phyloP scores from a whole-genome alignment of 2,329 filamentous ascomycete genomes.

The Epichloe sp. region DNA sequence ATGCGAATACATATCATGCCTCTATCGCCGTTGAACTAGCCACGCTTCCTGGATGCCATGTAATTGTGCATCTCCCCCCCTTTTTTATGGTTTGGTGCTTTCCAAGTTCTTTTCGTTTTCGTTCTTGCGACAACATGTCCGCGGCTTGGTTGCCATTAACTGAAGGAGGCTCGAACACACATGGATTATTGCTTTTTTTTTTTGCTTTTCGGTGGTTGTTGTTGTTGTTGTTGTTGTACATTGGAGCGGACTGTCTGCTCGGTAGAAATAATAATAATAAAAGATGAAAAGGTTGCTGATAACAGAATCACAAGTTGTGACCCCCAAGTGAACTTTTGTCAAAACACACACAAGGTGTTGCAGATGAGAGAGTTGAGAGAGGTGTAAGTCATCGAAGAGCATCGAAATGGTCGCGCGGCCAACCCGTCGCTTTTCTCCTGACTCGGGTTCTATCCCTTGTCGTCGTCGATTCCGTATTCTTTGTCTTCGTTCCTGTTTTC shows the following conservation, averaged over 20 bases:
- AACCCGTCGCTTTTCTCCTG: neutral
- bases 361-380: slow-evolving; percentile 2
- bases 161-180: neutral
- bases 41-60: neutral
- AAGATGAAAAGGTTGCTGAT: neutral
- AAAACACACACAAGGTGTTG: neutral
- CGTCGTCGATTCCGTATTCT: neutral
- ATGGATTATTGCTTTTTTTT: neutral
- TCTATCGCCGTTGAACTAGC: slow-evolving; percentile 4
- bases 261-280: neutral
- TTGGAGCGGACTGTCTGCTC: neutral
- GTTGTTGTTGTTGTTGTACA: neutral
- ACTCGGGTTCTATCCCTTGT: neutral
- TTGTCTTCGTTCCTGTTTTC: neutral
- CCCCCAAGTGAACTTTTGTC: neutral
- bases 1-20: slow-evolving; percentile 11
- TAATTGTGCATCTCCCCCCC: neutral
- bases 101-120: neutral
- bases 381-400: neutral
- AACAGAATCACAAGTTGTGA: slow-evolving; percentile 11
- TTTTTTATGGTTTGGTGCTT: neutral
- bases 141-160: neutral
- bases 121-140: neutral
- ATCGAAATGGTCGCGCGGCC: neutral
- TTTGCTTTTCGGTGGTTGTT: neutral